Percentiles rank a stretch among this genome's conserved stretches.
Conservation (phyloP, 345 rosid species). For the Cardamine resedifolia region DNA sequence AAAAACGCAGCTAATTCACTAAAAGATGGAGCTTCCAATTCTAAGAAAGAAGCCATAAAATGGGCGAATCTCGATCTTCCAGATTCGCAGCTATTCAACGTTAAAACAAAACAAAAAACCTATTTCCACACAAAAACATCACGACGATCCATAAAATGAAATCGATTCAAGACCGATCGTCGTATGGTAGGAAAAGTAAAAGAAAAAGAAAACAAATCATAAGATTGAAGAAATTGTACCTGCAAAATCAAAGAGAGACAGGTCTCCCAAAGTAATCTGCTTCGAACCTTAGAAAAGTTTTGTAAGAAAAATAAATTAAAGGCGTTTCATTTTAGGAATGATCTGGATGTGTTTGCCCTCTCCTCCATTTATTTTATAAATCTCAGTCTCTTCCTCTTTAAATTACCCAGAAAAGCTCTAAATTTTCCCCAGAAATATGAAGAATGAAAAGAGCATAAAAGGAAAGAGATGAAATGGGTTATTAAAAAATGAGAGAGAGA, state of each 20-base stretch:
- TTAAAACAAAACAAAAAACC: background rate
- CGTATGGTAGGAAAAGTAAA: too few relatives aligned
- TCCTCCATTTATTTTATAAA: background rate
- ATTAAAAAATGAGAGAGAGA: background rate
- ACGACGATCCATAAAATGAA: conserved; percentile 13
- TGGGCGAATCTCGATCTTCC: background rate
- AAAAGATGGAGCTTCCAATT: background rate
- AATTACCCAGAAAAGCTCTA: background rate
- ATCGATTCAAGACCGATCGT: conserved; percentile 25
- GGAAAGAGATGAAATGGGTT: conserved; percentile 18
- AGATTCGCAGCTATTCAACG: conserved; percentile 18
- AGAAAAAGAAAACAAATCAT: background rate
- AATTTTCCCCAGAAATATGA: background rate
- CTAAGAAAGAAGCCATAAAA: conserved; percentile 11
- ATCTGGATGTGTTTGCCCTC: background rate
- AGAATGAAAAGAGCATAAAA: conserved; percentile 19
- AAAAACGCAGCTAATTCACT: background rate
- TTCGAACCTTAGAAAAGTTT: background rate
- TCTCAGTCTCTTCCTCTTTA: background rate
- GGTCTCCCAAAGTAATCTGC: conserved; percentile 19
- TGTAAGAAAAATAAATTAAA: background rate
- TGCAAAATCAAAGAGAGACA: conserved; percentile 13
- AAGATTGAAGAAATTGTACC: conserved; percentile 9
- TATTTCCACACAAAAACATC: conserved; percentile 5
- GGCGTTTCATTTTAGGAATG: background rate